Base-by-base conservation (phyloP, 768 basidiomycete species). In the Saitozyma podzolica region DNA sequence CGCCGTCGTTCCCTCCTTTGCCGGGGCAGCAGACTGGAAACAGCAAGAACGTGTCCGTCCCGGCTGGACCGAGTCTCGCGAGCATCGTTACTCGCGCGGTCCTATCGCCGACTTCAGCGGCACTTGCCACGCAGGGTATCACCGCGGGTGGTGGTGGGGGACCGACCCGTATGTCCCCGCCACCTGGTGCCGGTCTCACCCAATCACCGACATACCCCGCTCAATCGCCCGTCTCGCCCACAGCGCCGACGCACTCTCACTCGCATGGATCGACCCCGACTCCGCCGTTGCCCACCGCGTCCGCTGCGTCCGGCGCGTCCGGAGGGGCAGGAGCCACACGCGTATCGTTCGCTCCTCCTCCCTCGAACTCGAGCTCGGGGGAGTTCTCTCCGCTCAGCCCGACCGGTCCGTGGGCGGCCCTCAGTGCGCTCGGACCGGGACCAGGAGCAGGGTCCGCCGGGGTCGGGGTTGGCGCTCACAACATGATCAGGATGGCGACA, bases 11-110 rank as follows among this genome's bases (percentile, higher is more conserved):
- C 62, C 78, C 78, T 37, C 78, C 78, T 17, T 51, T 79, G 7
- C 76, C 76, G 0, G 67, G 59, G 45, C 49, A 54, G 40, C 39
- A 50, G 41, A n/a, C 54, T 43, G 40, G 20, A 29, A 47, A 20
- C 47, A 40, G n/a, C 40, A 48, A 50, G 9, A 39, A 54, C 3
- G 20, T 39, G 16, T 29, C 52, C 8, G 19, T 53, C 19, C 50
- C 65, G 8, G 40, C 56, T 1, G 76, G 76, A 2, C 78, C 78
- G 9, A 75, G 73, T 52, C 56, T 79, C 50, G 78, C 78, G 1
- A 71, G 68, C 40, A 79, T 79, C 42, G 72, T 79, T 11, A 79
- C 78, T 10, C 65, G 78, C 40, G 78, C 78, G 3, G 77, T 79
- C 45, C 63, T 76, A 7, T 66, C 64, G 52, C 75, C 75, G 8